Evolutionary conservation across 495 filamentous ascomycete species (phyloP).

Genomic region (Aspergillus olivimuriae): DNA sequence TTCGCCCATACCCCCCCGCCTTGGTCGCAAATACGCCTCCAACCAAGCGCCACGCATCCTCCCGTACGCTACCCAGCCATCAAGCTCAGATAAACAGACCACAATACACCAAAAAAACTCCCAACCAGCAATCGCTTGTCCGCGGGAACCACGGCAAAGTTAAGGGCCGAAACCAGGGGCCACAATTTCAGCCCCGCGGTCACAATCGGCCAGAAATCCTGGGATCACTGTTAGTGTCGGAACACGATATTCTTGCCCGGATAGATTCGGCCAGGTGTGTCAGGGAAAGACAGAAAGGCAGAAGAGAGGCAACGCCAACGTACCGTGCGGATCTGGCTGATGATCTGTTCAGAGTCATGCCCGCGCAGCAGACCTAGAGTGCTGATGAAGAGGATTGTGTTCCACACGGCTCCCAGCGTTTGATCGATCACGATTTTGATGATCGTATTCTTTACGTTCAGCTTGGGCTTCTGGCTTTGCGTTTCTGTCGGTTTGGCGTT

Average conservation of each 20-base stretch:
- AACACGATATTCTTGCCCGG: too few species aligned
- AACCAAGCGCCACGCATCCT: too few species aligned
- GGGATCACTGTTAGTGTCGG: neutral
- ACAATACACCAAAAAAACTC: conserved; percentile 65
- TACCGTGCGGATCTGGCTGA: conserved; percentile 30
- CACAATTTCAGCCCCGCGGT: conserved; percentile 71
- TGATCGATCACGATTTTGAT: conserved; percentile 77
- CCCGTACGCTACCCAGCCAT: conserved; percentile 37
- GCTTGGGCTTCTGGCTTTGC: conserved; percentile 17
- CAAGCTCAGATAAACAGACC: conserved; percentile 78
- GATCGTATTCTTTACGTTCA: conserved; percentile 63
- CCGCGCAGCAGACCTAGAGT: conserved; percentile 44
- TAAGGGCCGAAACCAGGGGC: conserved; percentile 69
- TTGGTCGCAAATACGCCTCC: too few species aligned
- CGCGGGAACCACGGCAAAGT: conserved; percentile 68
- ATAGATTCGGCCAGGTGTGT: too few species aligned
- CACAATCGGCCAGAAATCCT: conserved; percentile 63
- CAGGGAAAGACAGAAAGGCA: neutral
- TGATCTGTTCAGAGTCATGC: conserved; percentile 16
- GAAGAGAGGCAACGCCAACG: conserved; percentile 7
- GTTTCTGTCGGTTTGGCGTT: conserved; percentile 14
- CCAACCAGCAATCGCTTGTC: conserved; percentile 63
- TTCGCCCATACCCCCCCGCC: too few species aligned
- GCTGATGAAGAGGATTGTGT: conserved; percentile 64
- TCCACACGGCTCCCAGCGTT: conserved; percentile 63